Evolutionary conservation across 352 stramenopile genomes (phyloP).

Genomic region (Achlya hypogyna): DNA sequence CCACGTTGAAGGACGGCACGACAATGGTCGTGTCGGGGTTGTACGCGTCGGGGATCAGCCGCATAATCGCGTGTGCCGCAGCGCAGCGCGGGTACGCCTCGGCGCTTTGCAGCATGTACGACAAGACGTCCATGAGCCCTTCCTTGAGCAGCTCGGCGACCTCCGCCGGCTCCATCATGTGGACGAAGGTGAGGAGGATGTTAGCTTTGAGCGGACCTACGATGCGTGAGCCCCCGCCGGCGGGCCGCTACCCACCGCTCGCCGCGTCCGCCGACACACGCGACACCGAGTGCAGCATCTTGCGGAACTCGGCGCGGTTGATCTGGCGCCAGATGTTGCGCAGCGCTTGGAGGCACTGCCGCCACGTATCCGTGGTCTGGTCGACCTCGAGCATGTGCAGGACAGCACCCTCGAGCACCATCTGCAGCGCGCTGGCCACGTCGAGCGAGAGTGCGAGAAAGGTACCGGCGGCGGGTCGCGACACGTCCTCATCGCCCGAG

Average conservation of each 20-base stretch:
- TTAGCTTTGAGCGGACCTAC: conserved; percentile 19
- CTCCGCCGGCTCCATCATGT: conserved; percentile 19
- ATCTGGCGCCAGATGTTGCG: conserved; percentile 22
- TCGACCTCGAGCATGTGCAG: conserved; percentile 21
- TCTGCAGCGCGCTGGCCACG: conserved; percentile 16
- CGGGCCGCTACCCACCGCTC: conserved; percentile 1
- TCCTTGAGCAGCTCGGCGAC: conserved; percentile 13
- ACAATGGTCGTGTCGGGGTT: conserved; percentile 10
- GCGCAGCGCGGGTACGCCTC: conserved; percentile 12
- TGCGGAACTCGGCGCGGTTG: conserved; percentile 19
- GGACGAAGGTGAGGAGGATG: conserved; percentile 21
- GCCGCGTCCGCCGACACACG: conserved; percentile 11
- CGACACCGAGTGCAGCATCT: conserved; percentile 21
- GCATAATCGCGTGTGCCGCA: conserved; percentile 10
- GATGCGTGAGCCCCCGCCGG: too few relatives aligned
- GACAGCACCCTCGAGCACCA: conserved; percentile 21
- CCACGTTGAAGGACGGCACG: conserved; percentile 46
- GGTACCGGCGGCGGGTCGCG: conserved; percentile 13
- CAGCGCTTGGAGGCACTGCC: conserved; percentile 9
- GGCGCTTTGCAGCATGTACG: conserved; percentile 17
- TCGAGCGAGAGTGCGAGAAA: conserved; percentile 13
- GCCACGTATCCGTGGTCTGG: conserved; percentile 18
- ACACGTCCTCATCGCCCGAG: conserved; percentile 14
- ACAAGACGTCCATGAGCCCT: conserved; percentile 21
- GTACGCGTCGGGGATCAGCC: conserved; percentile 11